phyloP scores from a whole-genome alignment of 192 early-diverging fungal species.

The Backusella tarrabulga region DNA sequence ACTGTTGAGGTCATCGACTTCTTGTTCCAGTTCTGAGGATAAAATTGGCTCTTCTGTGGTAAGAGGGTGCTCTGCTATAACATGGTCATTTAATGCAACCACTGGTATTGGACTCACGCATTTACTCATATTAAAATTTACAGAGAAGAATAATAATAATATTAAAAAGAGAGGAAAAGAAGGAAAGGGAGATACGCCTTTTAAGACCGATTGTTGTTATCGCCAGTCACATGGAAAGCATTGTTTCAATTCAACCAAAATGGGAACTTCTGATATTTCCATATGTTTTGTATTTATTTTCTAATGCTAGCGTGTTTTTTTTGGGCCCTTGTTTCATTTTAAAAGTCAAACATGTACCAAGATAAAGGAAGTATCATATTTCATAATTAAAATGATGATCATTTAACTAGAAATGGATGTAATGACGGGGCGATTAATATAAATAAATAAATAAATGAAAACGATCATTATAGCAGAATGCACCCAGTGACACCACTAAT shows the following conservation, averaged over 20 bases:
- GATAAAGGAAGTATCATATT: not conserved
- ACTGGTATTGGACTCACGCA: not conserved
- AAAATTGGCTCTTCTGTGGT: constrained; percentile 19
- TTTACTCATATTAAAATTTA: not conserved
- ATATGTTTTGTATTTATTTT: not conserved
- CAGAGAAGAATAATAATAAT: not conserved
- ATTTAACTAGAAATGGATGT: not conserved
- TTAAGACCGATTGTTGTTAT: not conserved
- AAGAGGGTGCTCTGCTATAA: constrained; percentile 12
- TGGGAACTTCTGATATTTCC: not conserved
- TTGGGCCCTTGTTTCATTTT: not conserved
- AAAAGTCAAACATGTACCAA: not conserved
- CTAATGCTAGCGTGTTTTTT: not conserved
- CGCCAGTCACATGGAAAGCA: not conserved
- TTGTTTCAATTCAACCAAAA: not conserved
- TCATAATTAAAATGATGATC: not conserved
- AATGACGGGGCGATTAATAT: not conserved
- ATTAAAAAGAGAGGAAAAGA: not conserved
- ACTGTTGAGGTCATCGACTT: constrained; percentile 9
- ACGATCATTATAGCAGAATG: not conserved
- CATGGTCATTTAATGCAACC: not conserved
- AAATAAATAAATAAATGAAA: not conserved
- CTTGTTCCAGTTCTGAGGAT: not conserved
- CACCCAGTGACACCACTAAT: not conserved
- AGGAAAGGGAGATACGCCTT: not conserved